These are phyloP conservation scores for Porcisia deanei DNA, from an alignment of 208 protist genomes.

Conservation along the genomic window DNA sequence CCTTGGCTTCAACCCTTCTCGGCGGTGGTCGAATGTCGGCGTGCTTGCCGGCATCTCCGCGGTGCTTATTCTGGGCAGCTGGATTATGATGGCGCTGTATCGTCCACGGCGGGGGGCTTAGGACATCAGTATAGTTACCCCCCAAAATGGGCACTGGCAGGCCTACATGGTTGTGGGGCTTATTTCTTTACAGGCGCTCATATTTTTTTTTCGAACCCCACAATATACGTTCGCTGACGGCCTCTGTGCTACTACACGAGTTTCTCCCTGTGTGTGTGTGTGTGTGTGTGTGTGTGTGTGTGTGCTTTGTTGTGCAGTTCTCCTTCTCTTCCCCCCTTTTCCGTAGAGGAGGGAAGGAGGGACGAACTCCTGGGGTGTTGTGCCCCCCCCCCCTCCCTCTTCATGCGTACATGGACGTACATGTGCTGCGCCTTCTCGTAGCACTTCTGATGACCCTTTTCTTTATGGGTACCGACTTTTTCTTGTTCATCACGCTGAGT, in stretches of 20 bases:
- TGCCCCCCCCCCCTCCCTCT: no score
- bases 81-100: constrained; percentile 46
- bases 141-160: background rate
- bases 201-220: no score
- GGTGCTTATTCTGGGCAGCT: constrained; percentile 39
- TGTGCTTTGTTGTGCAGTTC: background rate
- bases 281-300: background rate
- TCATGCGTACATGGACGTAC: no score
- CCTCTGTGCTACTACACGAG: background rate
- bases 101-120: constrained; percentile 21
- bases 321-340: background rate
- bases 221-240: background rate
- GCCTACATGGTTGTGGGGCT: no score
- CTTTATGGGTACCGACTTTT: no score
- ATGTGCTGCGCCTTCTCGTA: no score
- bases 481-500: no score
- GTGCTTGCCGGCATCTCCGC: constrained; percentile 38
- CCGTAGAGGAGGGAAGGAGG: no score
- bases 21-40: constrained; percentile 51
- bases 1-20: constrained; percentile 41
- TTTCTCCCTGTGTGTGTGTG: background rate
- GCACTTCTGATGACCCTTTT: no score
- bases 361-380: no score
- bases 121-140: background rate
- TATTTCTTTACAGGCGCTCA: background rate